A percentile compares a stretch with the other conserved stretches of the same genome.
Conservation (phyloP, 73 alveolate species). For the Blepharisma stoltei region DNA sequence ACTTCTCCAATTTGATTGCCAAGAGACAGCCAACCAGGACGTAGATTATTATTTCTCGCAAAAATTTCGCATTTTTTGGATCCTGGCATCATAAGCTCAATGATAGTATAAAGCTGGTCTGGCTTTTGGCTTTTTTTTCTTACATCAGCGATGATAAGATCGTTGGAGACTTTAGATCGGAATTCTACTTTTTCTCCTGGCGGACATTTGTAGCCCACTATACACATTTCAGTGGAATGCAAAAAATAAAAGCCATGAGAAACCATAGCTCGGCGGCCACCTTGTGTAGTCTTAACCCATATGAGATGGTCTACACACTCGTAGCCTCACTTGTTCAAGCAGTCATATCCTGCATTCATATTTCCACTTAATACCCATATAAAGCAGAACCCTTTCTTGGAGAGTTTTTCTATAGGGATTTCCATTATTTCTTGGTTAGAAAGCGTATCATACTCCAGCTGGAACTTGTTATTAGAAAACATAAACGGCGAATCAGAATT, state of each 20-base stretch:
- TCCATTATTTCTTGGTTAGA: slow-evolving; percentile 84
- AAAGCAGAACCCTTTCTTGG: slow-evolving; percentile 80
- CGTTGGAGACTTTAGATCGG: slow-evolving; percentile 69
- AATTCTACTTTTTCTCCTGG: slow-evolving; percentile 60
- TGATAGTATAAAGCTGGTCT: slow-evolving; percentile 70
- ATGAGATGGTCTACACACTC: slow-evolving; percentile 77
- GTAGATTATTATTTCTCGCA: slow-evolving; percentile 83
- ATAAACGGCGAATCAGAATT: slow-evolving; percentile 77
- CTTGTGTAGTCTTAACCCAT: slow-evolving; percentile 72
- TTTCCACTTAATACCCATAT: slow-evolving; percentile 79
- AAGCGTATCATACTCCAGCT: slow-evolving; percentile 76
- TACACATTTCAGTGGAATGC: slow-evolving; percentile 67
- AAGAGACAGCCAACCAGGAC: slow-evolving; percentile 82
- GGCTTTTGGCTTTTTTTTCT: slow-evolving; percentile 85
- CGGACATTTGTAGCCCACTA: slow-evolving; percentile 73
- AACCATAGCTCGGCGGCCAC: slow-evolving; percentile 67
- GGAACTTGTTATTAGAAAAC: slow-evolving; percentile 84
- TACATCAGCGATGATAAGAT: slow-evolving; percentile 69
- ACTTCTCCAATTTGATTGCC: slow-evolving; percentile 86
- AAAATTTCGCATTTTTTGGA: slow-evolving; percentile 78
- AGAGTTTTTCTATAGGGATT: slow-evolving; percentile 66
- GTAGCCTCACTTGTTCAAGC: slow-evolving; percentile 90
- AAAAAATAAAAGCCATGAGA: slow-evolving; percentile 85
- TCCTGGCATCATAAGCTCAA: slow-evolving; percentile 79
- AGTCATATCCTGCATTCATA: slow-evolving; percentile 72